Evolutionary conservation across 192 early-diverging fungal genomes (phyloP).

Genomic region (Entophlyctis luteolus): DNA sequence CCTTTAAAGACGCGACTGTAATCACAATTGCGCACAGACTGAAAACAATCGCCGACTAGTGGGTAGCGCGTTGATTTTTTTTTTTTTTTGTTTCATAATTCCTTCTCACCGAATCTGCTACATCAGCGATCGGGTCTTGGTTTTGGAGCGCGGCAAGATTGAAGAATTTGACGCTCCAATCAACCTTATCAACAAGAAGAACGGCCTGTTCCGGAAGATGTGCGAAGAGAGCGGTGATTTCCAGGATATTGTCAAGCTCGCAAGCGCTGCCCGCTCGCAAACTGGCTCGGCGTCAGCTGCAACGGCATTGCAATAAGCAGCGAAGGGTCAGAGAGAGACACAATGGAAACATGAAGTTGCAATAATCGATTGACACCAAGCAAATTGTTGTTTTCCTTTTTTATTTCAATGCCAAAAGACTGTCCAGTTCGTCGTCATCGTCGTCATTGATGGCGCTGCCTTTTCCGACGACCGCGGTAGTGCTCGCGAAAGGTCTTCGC

Average conservation of each 20-base stretch:
- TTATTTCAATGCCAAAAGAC: neutral
- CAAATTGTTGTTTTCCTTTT: neutral
- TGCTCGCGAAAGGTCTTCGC: neutral
- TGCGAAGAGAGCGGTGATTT: slow-evolving; percentile 76
- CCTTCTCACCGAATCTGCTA: no score
- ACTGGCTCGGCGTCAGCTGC: no score
- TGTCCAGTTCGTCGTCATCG: neutral
- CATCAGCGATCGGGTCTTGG: slow-evolving; percentile 59
- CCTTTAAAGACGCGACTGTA: slow-evolving; percentile 61
- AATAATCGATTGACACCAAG: neutral
- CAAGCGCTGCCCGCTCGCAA: neutral
- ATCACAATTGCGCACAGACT: slow-evolving; percentile 74
- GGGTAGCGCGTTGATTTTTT: neutral
- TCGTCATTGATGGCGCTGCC: neutral
- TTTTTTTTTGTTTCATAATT: neutral
- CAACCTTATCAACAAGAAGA: slow-evolving; percentile 25
- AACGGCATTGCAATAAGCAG: neutral
- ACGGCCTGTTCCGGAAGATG: slow-evolving; percentile 24
- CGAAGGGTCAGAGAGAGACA: no score
- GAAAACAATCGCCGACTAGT: slow-evolving; percentile 56
- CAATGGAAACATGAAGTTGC: neutral
- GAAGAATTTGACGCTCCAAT: slow-evolving; percentile 65
- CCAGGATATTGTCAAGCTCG: slow-evolving; percentile 56
- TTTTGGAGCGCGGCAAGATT: slow-evolving; percentile 67
- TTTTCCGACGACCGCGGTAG: neutral